Evolutionary conservation across 768 basidiomycete genomes (phyloP).

Genomic region (Rhizopogon vesiculosus): DNA sequence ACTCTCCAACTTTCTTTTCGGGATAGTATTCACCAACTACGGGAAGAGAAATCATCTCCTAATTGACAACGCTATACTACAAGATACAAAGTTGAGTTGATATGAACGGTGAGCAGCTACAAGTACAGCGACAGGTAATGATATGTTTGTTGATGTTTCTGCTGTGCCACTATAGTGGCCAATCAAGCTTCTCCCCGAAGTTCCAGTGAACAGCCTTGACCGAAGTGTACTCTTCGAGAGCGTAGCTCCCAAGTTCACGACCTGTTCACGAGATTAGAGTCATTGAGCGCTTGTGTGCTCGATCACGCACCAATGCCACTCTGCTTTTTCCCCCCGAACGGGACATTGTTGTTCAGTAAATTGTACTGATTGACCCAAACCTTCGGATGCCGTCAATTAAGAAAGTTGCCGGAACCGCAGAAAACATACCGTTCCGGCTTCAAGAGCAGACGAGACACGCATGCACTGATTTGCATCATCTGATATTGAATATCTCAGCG

Average conservation of each 20-base stretch:
- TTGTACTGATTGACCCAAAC: slow-evolving; percentile 95
- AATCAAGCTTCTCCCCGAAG: slow-evolving; percentile 73
- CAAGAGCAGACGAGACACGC: slow-evolving; percentile 78
- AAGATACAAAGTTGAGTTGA: not conserved
- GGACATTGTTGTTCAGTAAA: slow-evolving; percentile 78
- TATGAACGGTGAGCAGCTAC: not conserved
- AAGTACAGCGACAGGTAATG: not conserved
- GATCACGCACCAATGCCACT: slow-evolving; percentile 69
- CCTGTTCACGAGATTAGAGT: slow-evolving; percentile 39
- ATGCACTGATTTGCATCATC: slow-evolving; percentile 87
- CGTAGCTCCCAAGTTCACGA: slow-evolving; percentile 83
- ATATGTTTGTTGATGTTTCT: not conserved
- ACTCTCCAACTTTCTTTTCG: not conserved
- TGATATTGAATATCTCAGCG: slow-evolving; percentile 16
- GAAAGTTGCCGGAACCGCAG: not conserved
- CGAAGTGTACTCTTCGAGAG: slow-evolving; percentile 79
- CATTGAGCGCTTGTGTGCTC: not conserved
- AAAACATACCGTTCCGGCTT: slow-evolving; percentile 77
- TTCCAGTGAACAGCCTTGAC: slow-evolving; percentile 87
- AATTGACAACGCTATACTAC: not conserved
- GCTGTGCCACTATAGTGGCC: slow-evolving; percentile 52
- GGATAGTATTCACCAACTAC: too few species aligned
- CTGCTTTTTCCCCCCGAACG: slow-evolving; percentile 95
- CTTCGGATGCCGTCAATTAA: slow-evolving; percentile 29
- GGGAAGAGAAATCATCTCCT: not conserved